Evolutionary conservation across 2,329 filamentous ascomycete species (phyloP), one percentile per base, ranked within the genome.

Genomic region (Emmonsia crescens): DNA sequence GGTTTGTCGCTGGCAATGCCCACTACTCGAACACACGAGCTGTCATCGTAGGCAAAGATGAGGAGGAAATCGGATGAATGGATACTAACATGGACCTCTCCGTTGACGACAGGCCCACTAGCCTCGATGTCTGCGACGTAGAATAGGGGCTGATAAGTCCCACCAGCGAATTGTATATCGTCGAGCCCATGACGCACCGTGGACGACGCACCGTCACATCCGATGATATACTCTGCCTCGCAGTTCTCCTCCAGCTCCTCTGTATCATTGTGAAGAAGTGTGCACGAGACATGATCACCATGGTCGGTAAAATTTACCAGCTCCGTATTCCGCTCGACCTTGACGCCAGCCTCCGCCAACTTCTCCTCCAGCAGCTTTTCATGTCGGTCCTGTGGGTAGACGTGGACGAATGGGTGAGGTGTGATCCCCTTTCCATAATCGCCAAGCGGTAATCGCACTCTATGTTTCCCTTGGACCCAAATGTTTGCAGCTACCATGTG

Each of bases 201-300:
- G 60, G 81, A 85, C 67, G 86, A 85, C 0, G 87, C 86, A 0
- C 87, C 87, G 65, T 89, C 86, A 54, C 83, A 86, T 0, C 86
- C 87, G 3, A 89, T 77, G 40, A 89, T 77, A 73, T 75, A 21
- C 49, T 33, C 16, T 24, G 61, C 61, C 12, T 64, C 9, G 49
- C 29, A 31, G n/a, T 55, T 55, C 42, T 59, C 44, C 31, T 59
- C 44, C 14, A 10, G 12, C 29, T 38, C 42, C 44, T 38, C 29
- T 3, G 31, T 51, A 38, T 51, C 44, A 27, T 59, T 59, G 42
- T 51, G 40, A 6, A 24, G 42, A 8, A 49, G n/a, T 2, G 46
- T 59, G 42, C 27, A 44, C 2, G 63, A 65, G 24, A 74, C 61
- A n/a, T 62, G 51, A 2, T 64, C 62, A 0, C 63, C 68, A 33